Conservation (phyloP, 306 rosid genomes). For the Psophocarpus tetragonolobus region DNA sequence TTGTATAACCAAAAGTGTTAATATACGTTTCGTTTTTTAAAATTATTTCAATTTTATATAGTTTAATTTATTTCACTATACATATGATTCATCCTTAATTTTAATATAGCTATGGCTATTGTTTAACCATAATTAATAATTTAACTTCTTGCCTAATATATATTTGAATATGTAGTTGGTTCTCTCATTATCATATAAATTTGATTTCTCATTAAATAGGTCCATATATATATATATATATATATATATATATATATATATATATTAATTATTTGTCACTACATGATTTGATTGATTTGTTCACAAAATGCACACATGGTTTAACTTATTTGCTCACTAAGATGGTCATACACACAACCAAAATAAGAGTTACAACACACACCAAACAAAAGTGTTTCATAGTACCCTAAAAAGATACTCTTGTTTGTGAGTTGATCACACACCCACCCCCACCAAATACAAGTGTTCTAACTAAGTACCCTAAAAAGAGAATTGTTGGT, state of each 20-base stretch:
- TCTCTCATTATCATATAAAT: no score
- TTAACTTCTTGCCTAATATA: neutral
- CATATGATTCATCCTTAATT: neutral
- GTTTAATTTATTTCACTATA: neutral
- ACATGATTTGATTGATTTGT: neutral
- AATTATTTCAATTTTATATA: neutral
- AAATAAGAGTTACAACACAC: neutral
- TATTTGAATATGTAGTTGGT: no score
- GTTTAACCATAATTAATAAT: neutral
- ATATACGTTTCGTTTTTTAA: neutral
- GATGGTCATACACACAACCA: neutral
- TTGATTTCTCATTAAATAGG: no score
- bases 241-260: no score
- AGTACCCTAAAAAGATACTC: slow-evolving; percentile 9
- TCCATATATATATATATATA: no score
- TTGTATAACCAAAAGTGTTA: neutral
- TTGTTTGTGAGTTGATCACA: neutral
- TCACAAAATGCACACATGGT: neutral
- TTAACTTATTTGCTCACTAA: neutral
- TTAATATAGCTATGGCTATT: neutral
- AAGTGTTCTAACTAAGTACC: neutral
- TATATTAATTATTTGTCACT: no score
- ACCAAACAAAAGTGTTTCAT: neutral
- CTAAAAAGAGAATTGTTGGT: slow-evolving; percentile 12
- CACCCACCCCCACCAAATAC: neutral